These are phyloP conservation scores for Podaxis mareebaensis DNA, from an alignment of 768 basidiomycete genomes.

Conservation along the genomic window DNA sequence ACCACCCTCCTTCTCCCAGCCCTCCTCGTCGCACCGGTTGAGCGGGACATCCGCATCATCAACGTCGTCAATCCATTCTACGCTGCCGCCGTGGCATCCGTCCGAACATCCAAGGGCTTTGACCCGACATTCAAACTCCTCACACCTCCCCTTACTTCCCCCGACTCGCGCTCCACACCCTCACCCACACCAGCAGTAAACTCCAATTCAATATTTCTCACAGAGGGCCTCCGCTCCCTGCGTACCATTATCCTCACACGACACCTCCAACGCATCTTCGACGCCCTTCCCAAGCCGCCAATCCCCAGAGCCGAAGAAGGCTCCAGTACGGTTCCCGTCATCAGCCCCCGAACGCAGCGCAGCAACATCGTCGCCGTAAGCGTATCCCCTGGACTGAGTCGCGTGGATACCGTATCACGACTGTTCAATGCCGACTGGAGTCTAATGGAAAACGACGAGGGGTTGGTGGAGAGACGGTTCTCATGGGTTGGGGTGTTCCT, in stretches of 20 bases:
- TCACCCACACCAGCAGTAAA: constrained; percentile 16
- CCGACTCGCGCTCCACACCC: constrained; percentile 16
- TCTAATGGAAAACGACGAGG: not conserved
- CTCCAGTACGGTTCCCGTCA: constrained; percentile 36
- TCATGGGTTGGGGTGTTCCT: constrained; percentile 47
- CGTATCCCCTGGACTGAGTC: constrained; percentile 77
- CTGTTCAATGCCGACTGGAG: constrained; percentile 50
- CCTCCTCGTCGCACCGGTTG: constrained; percentile 80
- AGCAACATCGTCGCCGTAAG: constrained; percentile 76
- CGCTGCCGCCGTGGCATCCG: constrained; percentile 64
- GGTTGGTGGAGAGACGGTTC: constrained; percentile 25
- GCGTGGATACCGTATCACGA: constrained; percentile 65
- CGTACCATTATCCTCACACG: constrained; percentile 64
- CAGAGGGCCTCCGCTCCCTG: constrained; percentile 66
- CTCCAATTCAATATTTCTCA: constrained; percentile 39
- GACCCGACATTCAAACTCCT: constrained; percentile 21
- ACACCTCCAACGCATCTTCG: constrained; percentile 83
- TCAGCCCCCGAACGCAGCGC: constrained; percentile 42
- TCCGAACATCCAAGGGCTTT: constrained; percentile 20
- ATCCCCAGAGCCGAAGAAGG: constrained; percentile 43
- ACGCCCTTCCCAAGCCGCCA: constrained; percentile 61
- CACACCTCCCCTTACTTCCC: constrained; percentile 22
- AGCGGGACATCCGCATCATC: constrained; percentile 89
- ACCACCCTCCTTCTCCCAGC: constrained; percentile 78
- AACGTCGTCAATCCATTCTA: constrained; percentile 89